Evolutionary conservation across 768 basidiomycete genomes (phyloP), one percentile per base, ranked within the genome.

Genomic region (Agaricus blazei): DNA sequence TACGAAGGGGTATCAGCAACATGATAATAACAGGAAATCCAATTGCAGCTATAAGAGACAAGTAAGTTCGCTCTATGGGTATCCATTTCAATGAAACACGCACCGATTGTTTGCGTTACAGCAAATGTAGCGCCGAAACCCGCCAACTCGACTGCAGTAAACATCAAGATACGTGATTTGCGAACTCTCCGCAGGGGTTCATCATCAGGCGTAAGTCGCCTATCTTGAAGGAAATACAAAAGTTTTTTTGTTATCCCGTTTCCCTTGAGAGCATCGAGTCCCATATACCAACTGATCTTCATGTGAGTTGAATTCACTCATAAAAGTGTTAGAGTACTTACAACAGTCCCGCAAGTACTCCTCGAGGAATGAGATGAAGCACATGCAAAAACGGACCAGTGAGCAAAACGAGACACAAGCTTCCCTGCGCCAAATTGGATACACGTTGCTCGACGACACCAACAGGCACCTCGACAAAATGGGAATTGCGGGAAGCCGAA

Each of bases 401-500:
- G 58, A 97, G 82, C 23, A 94, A 76, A 15, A 93, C 83, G 6
- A 97, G 78, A 64, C 83, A 90, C 34, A 92, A 69, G 11, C 81
- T 69, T 23, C 95, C 92, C 67, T 97, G 90, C 0, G 84, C 87
- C 19, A 97, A 77, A 65, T 97, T 95, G 7, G 92, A 95, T 9
- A 92, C 83, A n/a, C 94, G 79, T 69, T 97, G 94, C 66, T 98
- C 94, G 3, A 97, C 89, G 1, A 97, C 89, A 0, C 81, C 80
- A 7, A 90, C 60, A 1, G 88, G 85, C 0, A 83, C 75, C 63
- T 87, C 84, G 43, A 63, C 70, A 31, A 61, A 59, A 15, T 63
- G 41, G 58, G 62, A 12, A 48, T 60, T 26, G 48, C 63, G 67
- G 14, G 62, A 59, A 38, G 62, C 68, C 44, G 23, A 56, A 6